Conservation (phyloP, 371 early-diverging fungal genomes). For the Syncephalis plumigaleata region DNA sequence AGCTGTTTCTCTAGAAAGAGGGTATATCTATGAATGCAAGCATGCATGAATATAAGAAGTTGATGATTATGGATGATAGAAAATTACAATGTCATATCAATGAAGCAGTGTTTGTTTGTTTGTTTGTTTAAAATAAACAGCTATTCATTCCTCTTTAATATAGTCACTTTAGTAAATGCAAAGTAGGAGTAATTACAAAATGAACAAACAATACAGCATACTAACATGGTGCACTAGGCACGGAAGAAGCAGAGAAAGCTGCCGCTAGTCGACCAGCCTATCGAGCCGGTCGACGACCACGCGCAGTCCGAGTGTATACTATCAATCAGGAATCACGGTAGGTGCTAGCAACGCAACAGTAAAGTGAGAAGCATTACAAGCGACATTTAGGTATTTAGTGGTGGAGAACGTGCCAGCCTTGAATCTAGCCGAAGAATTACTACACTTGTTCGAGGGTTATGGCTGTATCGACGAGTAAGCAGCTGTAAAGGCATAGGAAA, state of each 20-base stretch:
- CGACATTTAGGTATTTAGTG: slow-evolving; percentile 16
- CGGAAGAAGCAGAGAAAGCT: neutral
- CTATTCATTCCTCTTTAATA: too few species aligned
- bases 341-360: neutral
- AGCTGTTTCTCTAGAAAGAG: too few species aligned
- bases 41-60: neutral
- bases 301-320: slow-evolving; percentile 25
- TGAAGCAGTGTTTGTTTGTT: too few species aligned
- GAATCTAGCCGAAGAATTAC: slow-evolving; percentile 14
- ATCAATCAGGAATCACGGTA: slow-evolving; percentile 27
- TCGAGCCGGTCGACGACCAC: slow-evolving; percentile 10
- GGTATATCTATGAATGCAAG: neutral
- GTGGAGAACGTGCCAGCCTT: slow-evolving; percentile 25
- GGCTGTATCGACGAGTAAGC: slow-evolving; percentile 15
- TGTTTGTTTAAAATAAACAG: too few species aligned
- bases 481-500: neutral
- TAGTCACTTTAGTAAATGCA: too few species aligned
- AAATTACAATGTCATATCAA: too few species aligned
- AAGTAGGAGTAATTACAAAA: too few species aligned
- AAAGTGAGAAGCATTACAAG: neutral
- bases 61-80: neutral
- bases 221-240: too few species aligned
- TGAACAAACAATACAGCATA: too few species aligned
- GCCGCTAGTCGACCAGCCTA: slow-evolving; percentile 6
- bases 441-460: slow-evolving; percentile 13